Base-by-base conservation (phyloP, 768 basidiomycete genomes). In the Rhodotorula toruloides region DNA sequence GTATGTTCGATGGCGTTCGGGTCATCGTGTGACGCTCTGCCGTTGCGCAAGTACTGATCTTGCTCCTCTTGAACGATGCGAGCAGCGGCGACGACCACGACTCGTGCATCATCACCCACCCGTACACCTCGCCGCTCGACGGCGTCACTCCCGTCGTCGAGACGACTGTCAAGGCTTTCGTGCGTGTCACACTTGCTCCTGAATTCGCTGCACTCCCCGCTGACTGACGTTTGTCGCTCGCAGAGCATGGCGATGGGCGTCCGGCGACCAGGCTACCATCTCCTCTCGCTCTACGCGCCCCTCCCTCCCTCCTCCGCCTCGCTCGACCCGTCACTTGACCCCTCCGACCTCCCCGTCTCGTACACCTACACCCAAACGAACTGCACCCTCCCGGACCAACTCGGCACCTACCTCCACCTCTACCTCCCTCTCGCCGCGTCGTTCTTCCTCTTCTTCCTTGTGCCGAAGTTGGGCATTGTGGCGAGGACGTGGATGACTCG, bases 11-110 rank as follows among this genome's bases (percentile, higher is more conserved):
- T 4, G 25, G 4, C 27, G 29, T n/a, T n/a, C n/a, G n/a, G n/a
- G n/a, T n/a, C n/a, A n/a, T n/a, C n/a, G n/a, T n/a, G n/a, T n/a
- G n/a, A n/a, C n/a, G n/a, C n/a, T n/a, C n/a, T n/a, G n/a, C n/a
- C n/a, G n/a, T n/a, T n/a, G n/a, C n/a, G n/a, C n/a, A n/a, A n/a
- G n/a, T n/a, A n/a, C n/a, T n/a, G n/a, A n/a, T n/a, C n/a, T n/a
- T n/a, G n/a, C n/a, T n/a, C 47, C 47, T 5, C n/a, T n/a, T 19
- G 47, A 12, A 44, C 43, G 43, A 44, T 21, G 43, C 43, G 43
- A 8, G 36, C 62, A 69, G 67, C 71, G 94, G 90, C 10, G 91
- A 97, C 77, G 92, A 97, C 74, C 92, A 96, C 76, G 94, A 97
- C 74, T 91, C 93, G 70, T 98, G 94, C 77, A 89, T 74, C n/a